These are phyloP conservation scores for Pholiota adiposa DNA, from an alignment of 1,284 basidiomycete species.

Conservation along the genomic window DNA sequence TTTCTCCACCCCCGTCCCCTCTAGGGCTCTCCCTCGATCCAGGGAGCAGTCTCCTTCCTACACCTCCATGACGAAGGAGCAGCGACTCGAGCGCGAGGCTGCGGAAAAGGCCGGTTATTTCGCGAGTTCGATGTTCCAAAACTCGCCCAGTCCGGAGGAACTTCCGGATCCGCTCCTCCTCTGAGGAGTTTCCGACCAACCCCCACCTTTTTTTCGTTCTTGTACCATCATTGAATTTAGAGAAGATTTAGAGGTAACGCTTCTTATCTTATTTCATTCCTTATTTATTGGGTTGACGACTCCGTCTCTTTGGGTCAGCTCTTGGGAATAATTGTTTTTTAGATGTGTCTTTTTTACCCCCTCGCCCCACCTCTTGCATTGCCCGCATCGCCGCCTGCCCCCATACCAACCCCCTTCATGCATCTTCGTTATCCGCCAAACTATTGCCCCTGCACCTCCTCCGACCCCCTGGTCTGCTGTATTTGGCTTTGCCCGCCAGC, in stretches of 20 bases:
- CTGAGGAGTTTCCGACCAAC: constrained; percentile 31
- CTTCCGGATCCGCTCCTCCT: constrained; percentile 67
- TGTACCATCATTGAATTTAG: constrained; percentile 24
- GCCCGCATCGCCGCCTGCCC: not conserved
- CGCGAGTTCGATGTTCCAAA: constrained; percentile 80
- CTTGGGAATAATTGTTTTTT: constrained; percentile 27
- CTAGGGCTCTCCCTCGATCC: not conserved
- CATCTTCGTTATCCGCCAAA: constrained; percentile 11
- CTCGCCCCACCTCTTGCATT: not conserved
- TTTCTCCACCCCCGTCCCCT: constrained; percentile 17
- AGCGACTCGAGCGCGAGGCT: constrained; percentile 32
- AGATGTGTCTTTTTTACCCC: constrained; percentile 23
- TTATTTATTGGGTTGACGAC: constrained; percentile 2
- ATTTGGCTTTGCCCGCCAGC: not conserved
- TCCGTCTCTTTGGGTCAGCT: constrained; percentile 13
- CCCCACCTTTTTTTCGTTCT: constrained; percentile 5
- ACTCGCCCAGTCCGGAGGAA: constrained; percentile 79
- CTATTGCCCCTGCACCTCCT: not conserved
- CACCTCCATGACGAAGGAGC: constrained; percentile 24
- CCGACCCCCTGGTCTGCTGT: constrained; percentile 2
- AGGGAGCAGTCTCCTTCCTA: constrained; percentile 14
- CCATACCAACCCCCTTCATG: not conserved
- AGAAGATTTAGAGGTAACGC: constrained; percentile 17
- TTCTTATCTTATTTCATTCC: not conserved
- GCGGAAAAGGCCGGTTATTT: constrained; percentile 52